Conservation (phyloP, 805 yeast species). For the Saccharomycopsis capsularis region DNA sequence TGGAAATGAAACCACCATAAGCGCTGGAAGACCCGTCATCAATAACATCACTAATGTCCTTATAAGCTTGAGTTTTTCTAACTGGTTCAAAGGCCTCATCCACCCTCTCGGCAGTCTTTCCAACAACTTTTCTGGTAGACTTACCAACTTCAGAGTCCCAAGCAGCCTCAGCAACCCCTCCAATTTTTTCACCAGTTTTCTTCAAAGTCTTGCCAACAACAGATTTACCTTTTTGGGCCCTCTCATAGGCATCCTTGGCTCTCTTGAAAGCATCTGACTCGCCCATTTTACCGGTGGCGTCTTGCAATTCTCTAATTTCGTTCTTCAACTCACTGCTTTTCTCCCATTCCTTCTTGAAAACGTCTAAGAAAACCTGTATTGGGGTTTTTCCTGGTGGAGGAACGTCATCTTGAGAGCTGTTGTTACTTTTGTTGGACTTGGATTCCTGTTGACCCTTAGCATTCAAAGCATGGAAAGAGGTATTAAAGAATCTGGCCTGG, state of each 20-base stretch:
- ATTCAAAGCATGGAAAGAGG: neutral
- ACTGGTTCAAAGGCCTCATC: slow-evolving; percentile 88
- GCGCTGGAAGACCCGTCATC: slow-evolving; percentile 85
- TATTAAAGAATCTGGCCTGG: neutral
- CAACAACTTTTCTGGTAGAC: slow-evolving; percentile 81
- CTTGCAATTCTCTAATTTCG: slow-evolving; percentile 88
- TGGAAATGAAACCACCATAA: slow-evolving; percentile 88
- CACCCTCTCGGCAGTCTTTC: slow-evolving; percentile 73
- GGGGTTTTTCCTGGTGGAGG: slow-evolving; percentile 55
- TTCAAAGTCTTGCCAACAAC: slow-evolving; percentile 66
- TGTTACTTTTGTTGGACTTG: neutral
- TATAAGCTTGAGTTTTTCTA: slow-evolving; percentile 80
- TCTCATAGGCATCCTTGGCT: slow-evolving; percentile 87
- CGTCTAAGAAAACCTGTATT: slow-evolving; percentile 84
- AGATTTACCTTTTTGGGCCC: slow-evolving; percentile 67
- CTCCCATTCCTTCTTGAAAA: slow-evolving; percentile 86
- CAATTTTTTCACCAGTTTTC: slow-evolving; percentile 91
- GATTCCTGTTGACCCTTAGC: neutral
- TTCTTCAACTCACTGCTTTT: slow-evolving; percentile 85
- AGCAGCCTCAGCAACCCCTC: slow-evolving; percentile 80
- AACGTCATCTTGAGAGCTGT: no score
- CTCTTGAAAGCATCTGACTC: slow-evolving; percentile 89
- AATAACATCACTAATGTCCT: slow-evolving; percentile 79
- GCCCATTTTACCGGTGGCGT: slow-evolving; percentile 89
- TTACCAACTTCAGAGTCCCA: slow-evolving; percentile 95